Evolutionary conservation across 73 alveolate genomes (phyloP).

Genomic region (Breviolum minutum): DNA sequence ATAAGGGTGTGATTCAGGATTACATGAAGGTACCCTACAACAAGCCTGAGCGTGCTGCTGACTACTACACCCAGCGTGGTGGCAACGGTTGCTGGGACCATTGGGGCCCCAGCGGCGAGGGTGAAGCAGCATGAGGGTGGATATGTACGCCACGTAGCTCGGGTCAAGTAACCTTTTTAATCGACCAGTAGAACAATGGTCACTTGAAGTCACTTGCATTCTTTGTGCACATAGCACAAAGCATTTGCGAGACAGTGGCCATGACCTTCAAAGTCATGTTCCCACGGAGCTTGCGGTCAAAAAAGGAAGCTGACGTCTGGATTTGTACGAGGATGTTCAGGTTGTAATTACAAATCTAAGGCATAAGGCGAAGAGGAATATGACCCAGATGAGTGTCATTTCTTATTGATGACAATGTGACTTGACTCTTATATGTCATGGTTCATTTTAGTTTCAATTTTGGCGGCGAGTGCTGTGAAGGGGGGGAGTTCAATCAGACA

Average conservation of each 20-base stretch:
- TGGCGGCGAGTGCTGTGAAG: too few relatives aligned
- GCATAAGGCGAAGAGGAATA: too few relatives aligned
- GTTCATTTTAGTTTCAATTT: too few relatives aligned
- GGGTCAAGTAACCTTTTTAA: slow-evolving; percentile 8
- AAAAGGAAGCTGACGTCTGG: not conserved
- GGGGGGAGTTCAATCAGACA: too few relatives aligned
- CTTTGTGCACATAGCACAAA: slow-evolving; percentile 23
- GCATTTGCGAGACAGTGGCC: slow-evolving; percentile 6
- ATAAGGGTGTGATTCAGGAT: slow-evolving; percentile 46
- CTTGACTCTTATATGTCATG: too few relatives aligned
- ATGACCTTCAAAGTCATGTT: not conserved
- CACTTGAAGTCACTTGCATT: not conserved
- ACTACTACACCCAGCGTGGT: slow-evolving; percentile 53
- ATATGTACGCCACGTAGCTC: not conserved
- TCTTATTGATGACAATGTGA: too few relatives aligned
- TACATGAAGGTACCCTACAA: slow-evolving; percentile 42
- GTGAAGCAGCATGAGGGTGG: slow-evolving; percentile 38
- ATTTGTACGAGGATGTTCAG: too few relatives aligned
- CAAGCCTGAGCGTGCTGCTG: slow-evolving; percentile 38
- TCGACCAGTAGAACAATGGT: not conserved
- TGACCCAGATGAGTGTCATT: too few relatives aligned
- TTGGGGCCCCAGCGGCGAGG: slow-evolving; percentile 82
- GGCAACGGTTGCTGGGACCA: slow-evolving; percentile 76
- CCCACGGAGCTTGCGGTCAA: not conserved
- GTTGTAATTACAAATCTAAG: too few relatives aligned